Conservation (phyloP, 169 alveolate genomes). For the Theileria annulata region DNA sequence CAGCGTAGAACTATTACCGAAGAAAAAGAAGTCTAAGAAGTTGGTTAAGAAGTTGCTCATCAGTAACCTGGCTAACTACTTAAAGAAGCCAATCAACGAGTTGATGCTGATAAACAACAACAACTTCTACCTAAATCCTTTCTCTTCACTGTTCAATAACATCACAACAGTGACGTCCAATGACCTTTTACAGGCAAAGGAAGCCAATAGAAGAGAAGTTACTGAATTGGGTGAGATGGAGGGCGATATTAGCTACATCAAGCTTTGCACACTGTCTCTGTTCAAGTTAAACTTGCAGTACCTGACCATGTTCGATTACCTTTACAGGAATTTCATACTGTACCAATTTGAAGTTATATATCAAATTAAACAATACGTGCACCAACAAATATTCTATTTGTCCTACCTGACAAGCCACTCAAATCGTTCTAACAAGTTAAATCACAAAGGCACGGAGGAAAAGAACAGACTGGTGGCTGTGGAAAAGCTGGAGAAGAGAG, state of each 20-base stretch:
- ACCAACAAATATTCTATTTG: slow-evolving; percentile 73
- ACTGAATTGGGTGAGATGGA: background rate
- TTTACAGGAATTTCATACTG: slow-evolving; percentile 85
- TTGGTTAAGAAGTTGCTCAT: slow-evolving; percentile 41
- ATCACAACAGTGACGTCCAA: background rate
- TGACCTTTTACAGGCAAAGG: background rate
- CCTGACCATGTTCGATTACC: slow-evolving; percentile 87
- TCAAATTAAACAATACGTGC: slow-evolving; percentile 85
- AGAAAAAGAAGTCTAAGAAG: slow-evolving; percentile 38
- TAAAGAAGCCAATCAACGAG: slow-evolving; percentile 31
- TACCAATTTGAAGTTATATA: slow-evolving; percentile 86
- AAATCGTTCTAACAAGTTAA: background rate
- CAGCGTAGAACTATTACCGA: slow-evolving; percentile 44
- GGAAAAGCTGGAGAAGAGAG: background rate
- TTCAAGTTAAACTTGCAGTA: slow-evolving; percentile 89
- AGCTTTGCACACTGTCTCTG: slow-evolving; percentile 67
- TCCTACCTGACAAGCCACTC: background rate
- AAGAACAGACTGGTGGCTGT: background rate
- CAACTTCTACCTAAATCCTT: slow-evolving; percentile 33
- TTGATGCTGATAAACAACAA: slow-evolving; percentile 22
- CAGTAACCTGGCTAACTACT: slow-evolving; percentile 19
- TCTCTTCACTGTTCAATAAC: slow-evolving; percentile 9
- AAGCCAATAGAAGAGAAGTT: background rate
- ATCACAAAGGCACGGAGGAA: background rate
- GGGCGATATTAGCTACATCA: slow-evolving; percentile 23